Evolutionary conservation across 805 yeast genomes (phyloP), one percentile per base, ranked within the genome.

Genomic region (Citeromyces matritensis): DNA sequence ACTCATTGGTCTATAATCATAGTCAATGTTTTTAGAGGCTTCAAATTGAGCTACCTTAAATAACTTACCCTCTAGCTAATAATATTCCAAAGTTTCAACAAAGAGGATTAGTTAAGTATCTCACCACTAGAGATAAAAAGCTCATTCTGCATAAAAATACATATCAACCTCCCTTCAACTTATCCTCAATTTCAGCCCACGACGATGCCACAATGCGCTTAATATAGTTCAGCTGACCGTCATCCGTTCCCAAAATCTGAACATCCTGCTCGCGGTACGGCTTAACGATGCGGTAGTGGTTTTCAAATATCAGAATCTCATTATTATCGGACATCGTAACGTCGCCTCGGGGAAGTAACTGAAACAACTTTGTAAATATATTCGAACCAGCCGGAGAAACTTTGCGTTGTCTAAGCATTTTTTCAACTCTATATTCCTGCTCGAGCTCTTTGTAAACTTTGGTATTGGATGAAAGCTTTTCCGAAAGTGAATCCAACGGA

Each of bases 131-230:
- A n/a, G n/a, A n/a, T n/a, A n/a, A n/a, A n/a, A n/a, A n/a, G n/a
- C n/a, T n/a, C n/a, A n/a, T n/a, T n/a, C n/a, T n/a, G n/a, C n/a
- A n/a, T n/a, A n/a, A n/a, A n/a, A n/a, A n/a, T 13, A n/a, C 15
- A n/a, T 23, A n/a, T 47, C 35, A 70, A 30, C 78, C 77, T 13
- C 78, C 78, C 43, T 67, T 71, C 39, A 59, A 57, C 32, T 58
- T 60, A 14, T 45, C 38, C 30, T 57, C 65, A 36, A 65, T 43
- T 32, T 55, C 56, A 15, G 49, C 49, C 67, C 73, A 65, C 9
- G 63, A 64, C 31, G 62, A 66, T 35, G 57, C 61, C 9, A 73
- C 67, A 33, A 71, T 58, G 40, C 61, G 65, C 39, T 58, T 57
- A 8, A 73, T 46, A 30, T 49, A 49, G 9, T 39, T 32, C 29